Evolutionary conservation across 2,329 filamentous ascomycete genomes (phyloP).

Genomic region (Epichloe festucae): DNA sequence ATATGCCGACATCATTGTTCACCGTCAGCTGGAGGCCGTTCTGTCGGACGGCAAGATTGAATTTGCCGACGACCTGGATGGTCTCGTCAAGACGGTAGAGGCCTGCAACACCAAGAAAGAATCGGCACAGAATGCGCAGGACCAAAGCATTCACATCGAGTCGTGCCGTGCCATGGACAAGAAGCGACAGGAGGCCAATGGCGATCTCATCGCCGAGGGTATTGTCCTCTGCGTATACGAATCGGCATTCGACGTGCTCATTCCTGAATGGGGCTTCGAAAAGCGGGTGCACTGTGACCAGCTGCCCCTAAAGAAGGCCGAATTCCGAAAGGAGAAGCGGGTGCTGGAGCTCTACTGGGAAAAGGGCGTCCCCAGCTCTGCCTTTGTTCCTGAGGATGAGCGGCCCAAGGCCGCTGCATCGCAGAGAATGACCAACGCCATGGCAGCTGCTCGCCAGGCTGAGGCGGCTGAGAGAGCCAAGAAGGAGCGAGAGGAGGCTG

Average conservation of each 20-base stretch:
- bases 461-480: constrained; percentile 70
- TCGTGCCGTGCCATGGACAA: constrained; percentile 94
- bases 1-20: constrained; percentile 89
- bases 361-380: constrained; percentile 93
- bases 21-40: constrained; percentile 82
- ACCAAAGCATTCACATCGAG: constrained; percentile 98
- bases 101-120: constrained; percentile 99
- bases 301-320: constrained; percentile 95
- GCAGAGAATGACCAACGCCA: constrained; percentile 60
- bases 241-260: constrained; percentile 94
- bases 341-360: constrained; percentile 98
- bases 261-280: constrained; percentile 96
- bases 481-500: constrained; percentile 80
- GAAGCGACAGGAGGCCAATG: constrained; percentile 71
- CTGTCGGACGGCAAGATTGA: constrained; percentile 72
- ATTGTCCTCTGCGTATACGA: constrained; percentile 97
- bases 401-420: constrained; percentile 71
- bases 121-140: constrained; percentile 90
- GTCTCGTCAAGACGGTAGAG: constrained; percentile 81
- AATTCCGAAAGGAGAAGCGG: constrained; percentile 92
- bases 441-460: constrained; percentile 64
- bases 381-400: constrained; percentile 94
- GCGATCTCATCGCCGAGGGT: constrained; percentile 87
- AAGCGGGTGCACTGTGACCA: constrained; percentile 99
- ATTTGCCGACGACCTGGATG: constrained; percentile 81